Percentiles rank a stretch among this genome's conserved stretches.
These are phyloP conservation scores for Lepidium aucheri DNA, from an alignment of 345 rosid genomes.

Conservation along the genomic window DNA sequence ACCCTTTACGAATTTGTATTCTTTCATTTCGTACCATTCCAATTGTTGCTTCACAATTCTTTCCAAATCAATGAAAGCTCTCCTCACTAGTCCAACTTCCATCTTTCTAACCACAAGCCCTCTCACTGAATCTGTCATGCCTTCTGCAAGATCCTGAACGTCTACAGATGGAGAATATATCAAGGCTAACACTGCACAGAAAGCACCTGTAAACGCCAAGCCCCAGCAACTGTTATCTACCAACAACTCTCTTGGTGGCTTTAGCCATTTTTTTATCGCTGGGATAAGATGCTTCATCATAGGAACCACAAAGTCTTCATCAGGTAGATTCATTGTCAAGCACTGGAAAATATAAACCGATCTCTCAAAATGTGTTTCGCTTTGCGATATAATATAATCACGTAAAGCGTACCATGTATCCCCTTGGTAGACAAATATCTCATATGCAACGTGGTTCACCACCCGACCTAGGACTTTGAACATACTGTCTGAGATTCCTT, in stretches of 20 bases:
- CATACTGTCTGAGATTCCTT: neutral
- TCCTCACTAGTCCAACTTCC: constrained; percentile 3
- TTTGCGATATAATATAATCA: neutral
- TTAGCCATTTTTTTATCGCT: neutral
- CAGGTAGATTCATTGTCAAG: neutral
- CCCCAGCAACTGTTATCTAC: neutral
- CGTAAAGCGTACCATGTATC: neutral
- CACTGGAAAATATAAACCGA: neutral
- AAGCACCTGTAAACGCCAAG: neutral
- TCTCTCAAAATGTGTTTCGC: neutral
- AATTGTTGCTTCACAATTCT: neutral
- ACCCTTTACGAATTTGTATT: neutral
- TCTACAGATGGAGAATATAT: too few relatives aligned
- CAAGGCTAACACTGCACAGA: too few relatives aligned
- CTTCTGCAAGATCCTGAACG: neutral
- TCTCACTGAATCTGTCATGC: neutral
- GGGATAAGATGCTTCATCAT: neutral
- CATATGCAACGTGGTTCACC: neutral
- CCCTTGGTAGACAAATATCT: neutral
- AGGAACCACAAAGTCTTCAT: neutral
- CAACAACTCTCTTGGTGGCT: neutral
- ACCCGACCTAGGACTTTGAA: neutral
- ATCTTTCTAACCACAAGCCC: neutral
- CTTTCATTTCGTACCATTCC: neutral
- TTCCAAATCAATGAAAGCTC: neutral